Conservation (phyloP, 2,329 filamentous ascomycete species). For the Annulohypoxylon truncatum region DNA sequence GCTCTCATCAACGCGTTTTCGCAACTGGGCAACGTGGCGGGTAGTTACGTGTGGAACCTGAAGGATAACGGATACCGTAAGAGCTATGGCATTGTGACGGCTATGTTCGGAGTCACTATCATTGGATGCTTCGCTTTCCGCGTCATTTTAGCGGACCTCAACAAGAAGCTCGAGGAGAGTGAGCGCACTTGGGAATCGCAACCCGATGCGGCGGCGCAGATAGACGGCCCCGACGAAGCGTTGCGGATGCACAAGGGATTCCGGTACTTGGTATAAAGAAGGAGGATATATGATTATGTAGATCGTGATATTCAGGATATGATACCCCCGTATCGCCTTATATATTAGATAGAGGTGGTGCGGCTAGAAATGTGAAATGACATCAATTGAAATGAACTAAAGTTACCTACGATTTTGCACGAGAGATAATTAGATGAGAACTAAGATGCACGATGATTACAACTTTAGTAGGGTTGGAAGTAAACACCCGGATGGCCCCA, state of each 20-base stretch:
- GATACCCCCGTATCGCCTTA: conserved; percentile 22
- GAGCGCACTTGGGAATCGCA: conserved; percentile 55
- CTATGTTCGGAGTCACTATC: conserved; percentile 72
- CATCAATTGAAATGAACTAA: not conserved
- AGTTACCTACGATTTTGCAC: not conserved
- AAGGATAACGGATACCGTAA: conserved; percentile 69
- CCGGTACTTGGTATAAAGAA: conserved; percentile 57
- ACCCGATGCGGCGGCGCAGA: conserved; percentile 53
- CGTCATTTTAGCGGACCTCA: conserved; percentile 58
- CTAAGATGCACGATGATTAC: no score
- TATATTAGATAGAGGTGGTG: not conserved
- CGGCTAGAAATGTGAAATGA: conserved; percentile 11
- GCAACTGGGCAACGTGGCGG: conserved; percentile 69
- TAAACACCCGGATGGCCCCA: conserved; percentile 13
- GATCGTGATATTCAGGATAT: not conserved
- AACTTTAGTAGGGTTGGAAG: conserved; percentile 7
- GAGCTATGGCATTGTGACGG: conserved; percentile 72
- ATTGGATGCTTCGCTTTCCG: conserved; percentile 63
- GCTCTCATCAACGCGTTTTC: conserved; percentile 70
- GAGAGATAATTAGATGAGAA: no score
- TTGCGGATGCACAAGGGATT: conserved; percentile 60
- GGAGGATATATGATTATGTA: conserved; percentile 5
- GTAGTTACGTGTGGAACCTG: conserved; percentile 72
- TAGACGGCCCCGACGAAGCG: conserved; percentile 58
- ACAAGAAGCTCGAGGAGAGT: conserved; percentile 60